Base-by-base conservation (phyloP, 352 stramenopile species). In the Phytophthora ramorum region DNA sequence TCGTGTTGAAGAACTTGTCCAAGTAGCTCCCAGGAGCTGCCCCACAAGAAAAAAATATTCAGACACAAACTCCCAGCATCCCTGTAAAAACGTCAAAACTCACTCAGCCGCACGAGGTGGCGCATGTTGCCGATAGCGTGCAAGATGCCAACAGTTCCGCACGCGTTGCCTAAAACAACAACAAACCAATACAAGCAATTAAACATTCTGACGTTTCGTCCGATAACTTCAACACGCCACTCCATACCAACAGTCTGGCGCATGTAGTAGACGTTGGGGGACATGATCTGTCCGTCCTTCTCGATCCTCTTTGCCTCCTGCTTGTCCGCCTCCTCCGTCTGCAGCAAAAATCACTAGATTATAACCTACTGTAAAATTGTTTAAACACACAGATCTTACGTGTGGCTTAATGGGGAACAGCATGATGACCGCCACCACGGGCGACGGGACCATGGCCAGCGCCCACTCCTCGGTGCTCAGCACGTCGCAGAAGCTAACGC, bases 391-490 rank as follows among this genome's bases (percentile, higher is more conserved):
- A n/a, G 24, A 34, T 20, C 76, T 56, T 76, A 96, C 89, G 30
- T 89, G 85, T 3, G 85, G 68, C 65, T 97, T 98, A 67, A 99
- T 96, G 7, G 97, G 97, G 77, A 98, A 99, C 20, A 99, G 86
- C 81, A 99, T 96, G 53, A 99, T 71, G 45, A 99, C 93, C 26
- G 81, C 97, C 22, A 92, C 76, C 1, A 98, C 95, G 6, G 96
- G 96, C 55, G 85, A 79, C 17, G 95, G 90, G 52, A 99, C 96
- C 96, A 99, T 99, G 16, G 93, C 94, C 38, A 99, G 75, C 16
- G 96, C 97, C 97, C 96, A 99, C 47, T 98, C 92, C 69, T 99
- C 97, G 2, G 92, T 98, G 70, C 87, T 98, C 51, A 98, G 92
- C 35, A 99, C 92, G 79, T 99, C 97, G 43, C 83, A 90, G 65